These are phyloP conservation scores for Nosema bombycis DNA, from an alignment of 371 early-diverging fungal species.

Conservation along the genomic window DNA sequence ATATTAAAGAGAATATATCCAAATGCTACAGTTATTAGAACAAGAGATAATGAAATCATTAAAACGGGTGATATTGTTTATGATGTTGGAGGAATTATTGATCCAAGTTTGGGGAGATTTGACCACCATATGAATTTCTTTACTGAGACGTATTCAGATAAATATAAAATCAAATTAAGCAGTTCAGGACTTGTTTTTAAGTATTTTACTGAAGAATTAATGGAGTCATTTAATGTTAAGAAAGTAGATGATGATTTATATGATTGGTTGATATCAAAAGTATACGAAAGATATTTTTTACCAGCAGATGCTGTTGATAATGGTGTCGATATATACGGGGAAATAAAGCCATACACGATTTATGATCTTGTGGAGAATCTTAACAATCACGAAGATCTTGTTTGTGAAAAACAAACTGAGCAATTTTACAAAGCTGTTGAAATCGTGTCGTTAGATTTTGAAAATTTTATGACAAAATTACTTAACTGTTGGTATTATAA, in stretches of 20 bases:
- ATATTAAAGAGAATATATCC: slow-evolving; percentile 69
- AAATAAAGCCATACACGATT: slow-evolving; percentile 49
- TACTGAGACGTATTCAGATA: slow-evolving; percentile 73
- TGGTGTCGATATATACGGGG: slow-evolving; percentile 53
- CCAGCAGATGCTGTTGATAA: slow-evolving; percentile 64
- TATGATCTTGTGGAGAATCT: slow-evolving; percentile 32
- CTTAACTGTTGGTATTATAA: slow-evolving; percentile 23
- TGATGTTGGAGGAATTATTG: slow-evolving; percentile 90
- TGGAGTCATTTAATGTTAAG: slow-evolving; percentile 10
- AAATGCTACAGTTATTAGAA: slow-evolving; percentile 69
- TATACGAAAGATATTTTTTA: slow-evolving; percentile 58
- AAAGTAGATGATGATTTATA: neutral
- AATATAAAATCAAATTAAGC: slow-evolving; percentile 75
- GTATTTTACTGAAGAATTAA: slow-evolving; percentile 63
- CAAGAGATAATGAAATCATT: slow-evolving; percentile 75
- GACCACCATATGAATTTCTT: slow-evolving; percentile 95
- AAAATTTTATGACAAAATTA: slow-evolving; percentile 32
- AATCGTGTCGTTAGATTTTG: slow-evolving; percentile 53
- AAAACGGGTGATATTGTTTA: slow-evolving; percentile 79
- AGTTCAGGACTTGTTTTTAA: slow-evolving; percentile 82
- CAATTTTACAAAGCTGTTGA: slow-evolving; percentile 49
- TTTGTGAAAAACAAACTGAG: slow-evolving; percentile 15
- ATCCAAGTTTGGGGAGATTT: slow-evolving; percentile 71
- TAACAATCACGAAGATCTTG: neutral
- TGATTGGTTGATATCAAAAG: slow-evolving; percentile 40